Evolutionary conservation across 257 asterid genomes (phyloP).

Genomic region (Petunia secreta): DNA sequence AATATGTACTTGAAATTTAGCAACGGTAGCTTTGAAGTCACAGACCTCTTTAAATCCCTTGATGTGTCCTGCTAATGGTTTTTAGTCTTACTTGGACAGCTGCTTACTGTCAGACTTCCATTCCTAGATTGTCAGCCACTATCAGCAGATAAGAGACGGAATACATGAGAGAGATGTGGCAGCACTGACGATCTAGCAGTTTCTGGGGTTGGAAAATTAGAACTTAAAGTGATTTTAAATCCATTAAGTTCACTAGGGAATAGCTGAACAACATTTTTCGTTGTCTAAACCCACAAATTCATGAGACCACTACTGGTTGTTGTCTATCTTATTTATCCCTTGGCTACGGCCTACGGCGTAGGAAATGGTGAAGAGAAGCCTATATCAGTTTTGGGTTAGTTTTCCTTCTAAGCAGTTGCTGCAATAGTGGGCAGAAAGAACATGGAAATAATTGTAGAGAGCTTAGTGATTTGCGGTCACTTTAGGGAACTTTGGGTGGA

Average conservation of each 20-base stretch:
- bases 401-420: not conserved
- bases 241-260: not conserved
- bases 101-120: not conserved
- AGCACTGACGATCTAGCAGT: not conserved
- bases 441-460: constrained; percentile 12
- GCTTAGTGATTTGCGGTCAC: not conserved
- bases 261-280: not conserved
- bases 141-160: not conserved
- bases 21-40: not conserved
- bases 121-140: not conserved
- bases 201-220: not conserved
- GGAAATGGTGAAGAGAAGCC: not conserved
- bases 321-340: not conserved
- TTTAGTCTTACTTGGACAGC: not conserved
- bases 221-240: not conserved
- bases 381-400: not conserved
- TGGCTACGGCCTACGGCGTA: not conserved
- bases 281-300: no score
- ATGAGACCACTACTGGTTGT: not conserved
- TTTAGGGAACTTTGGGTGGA: not conserved
- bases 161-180: not conserved
- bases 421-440: not conserved
- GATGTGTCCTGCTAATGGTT: not conserved
- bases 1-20: not conserved
- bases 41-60: not conserved